These are phyloP conservation scores for Purpureocillium lavendulum DNA, from an alignment of 2,329 filamentous ascomycete species.

Conservation along the genomic window DNA sequence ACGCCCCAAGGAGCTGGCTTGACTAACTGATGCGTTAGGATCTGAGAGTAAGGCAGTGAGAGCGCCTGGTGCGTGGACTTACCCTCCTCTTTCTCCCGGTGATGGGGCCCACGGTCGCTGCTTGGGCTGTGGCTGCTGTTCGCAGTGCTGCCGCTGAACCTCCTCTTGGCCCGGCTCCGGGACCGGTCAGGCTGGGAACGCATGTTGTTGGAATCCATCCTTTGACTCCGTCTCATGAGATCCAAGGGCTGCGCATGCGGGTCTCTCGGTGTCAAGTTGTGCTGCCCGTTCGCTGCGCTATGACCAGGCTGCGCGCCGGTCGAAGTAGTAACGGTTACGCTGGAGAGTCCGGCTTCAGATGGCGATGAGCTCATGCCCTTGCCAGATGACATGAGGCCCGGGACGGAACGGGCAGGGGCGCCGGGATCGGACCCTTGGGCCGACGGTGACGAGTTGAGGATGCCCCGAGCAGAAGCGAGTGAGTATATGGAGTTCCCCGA, in stretches of 20 bases:
- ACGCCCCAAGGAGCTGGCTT: conserved; percentile 55
- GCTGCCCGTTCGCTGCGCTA: conserved; percentile 21
- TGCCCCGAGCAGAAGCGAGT: conserved; percentile 50
- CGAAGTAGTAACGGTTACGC: conserved; percentile 45
- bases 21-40: conserved; percentile 24
- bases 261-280: conserved; percentile 38
- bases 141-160: conserved; percentile 75
- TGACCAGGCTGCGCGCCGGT: conserved; percentile 28
- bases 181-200: conserved; percentile 47
- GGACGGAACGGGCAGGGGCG: conserved; percentile 30
- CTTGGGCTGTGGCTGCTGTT: conserved; percentile 74
- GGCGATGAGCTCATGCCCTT: conserved; percentile 32
- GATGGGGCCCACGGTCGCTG: conserved; percentile 52
- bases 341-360: conserved; percentile 42
- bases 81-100: conserved; percentile 51
- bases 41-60: too few relatives aligned
- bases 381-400: conserved; percentile 37
- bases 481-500: conserved; percentile 70
- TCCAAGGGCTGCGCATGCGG: conserved; percentile 31
- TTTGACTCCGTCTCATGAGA: conserved; percentile 34
- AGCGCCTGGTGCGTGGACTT: too few relatives aligned
- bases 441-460: conserved; percentile 40
- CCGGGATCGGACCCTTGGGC: conserved; percentile 43
- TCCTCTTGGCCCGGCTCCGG: conserved; percentile 61
- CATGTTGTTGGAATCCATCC: conserved; percentile 24